These are phyloP conservation scores for Mycena rosella DNA, from an alignment of 768 basidiomycete species.

Conservation along the genomic window DNA sequence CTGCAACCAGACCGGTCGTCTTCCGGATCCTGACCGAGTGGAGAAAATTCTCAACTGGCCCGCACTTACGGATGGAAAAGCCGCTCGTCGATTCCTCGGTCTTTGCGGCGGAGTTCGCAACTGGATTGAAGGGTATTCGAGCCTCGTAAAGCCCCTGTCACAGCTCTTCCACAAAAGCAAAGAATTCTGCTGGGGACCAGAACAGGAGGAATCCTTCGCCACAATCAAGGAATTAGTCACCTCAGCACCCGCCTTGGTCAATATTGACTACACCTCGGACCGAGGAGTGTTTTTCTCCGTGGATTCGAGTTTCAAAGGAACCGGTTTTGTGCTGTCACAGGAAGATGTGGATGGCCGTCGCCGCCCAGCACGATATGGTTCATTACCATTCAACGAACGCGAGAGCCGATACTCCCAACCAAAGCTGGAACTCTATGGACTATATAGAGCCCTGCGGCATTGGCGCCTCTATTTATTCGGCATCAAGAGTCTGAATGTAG, in stretches of 20 bases:
- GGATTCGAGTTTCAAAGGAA: conserved; percentile 1
- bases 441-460: conserved; percentile 42
- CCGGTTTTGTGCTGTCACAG: conserved; percentile 7
- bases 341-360: not conserved
- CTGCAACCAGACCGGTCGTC: conserved; percentile 43
- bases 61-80: conserved; percentile 30
- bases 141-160: conserved; percentile 35
- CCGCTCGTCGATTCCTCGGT: conserved; percentile 46
- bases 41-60: conserved; percentile 44
- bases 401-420: conserved; percentile 53
- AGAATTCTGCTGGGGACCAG: conserved; percentile 47
- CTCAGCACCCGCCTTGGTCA: conserved; percentile 40
- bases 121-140: conserved; percentile 24
- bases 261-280: conserved; percentile 39
- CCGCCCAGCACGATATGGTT: conserved; percentile 46
- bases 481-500: conserved; percentile 46
- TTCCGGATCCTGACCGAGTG: conserved; percentile 39
- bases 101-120: conserved; percentile 9
- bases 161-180: conserved; percentile 38
- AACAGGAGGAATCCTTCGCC: conserved; percentile 33
- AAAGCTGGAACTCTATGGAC: conserved; percentile 55
- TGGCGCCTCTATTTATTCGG: conserved; percentile 38
- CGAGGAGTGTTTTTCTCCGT: not conserved
- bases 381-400: conserved; percentile 46
- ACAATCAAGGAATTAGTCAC: conserved; percentile 45